Conservation (phyloP, 1,139 yeast genomes). For the Yamadazyma jaroonii region DNA sequence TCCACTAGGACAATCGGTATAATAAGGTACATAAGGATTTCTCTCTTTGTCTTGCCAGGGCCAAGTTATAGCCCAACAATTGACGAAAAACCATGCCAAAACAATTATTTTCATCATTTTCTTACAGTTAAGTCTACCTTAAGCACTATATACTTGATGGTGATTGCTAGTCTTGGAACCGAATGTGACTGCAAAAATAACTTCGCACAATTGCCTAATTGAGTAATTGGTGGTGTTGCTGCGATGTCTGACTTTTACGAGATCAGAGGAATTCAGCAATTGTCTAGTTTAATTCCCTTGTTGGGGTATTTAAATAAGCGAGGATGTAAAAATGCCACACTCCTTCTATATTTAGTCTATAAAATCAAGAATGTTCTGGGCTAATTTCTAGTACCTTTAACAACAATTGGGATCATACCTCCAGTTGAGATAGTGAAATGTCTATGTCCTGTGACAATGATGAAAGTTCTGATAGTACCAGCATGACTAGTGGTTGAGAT, state of each 20-base stretch:
- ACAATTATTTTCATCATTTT: too few relatives aligned
- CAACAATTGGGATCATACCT: constrained; percentile 58
- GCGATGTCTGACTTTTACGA: neutral
- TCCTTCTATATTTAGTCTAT: too few relatives aligned
- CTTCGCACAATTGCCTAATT: neutral
- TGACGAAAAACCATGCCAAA: too few relatives aligned
- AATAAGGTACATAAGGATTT: constrained; percentile 28
- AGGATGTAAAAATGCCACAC: too few relatives aligned
- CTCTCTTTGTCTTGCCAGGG: constrained; percentile 16
- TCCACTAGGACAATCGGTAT: constrained; percentile 24
- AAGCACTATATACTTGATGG: too few relatives aligned
- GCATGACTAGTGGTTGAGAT: constrained; percentile 61
- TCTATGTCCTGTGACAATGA: constrained; percentile 53
- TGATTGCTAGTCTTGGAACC: too few relatives aligned
- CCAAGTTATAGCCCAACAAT: constrained; percentile 12
- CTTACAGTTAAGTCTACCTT: too few relatives aligned
- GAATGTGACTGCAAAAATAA: too few relatives aligned
- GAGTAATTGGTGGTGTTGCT: neutral
- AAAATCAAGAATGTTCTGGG: too few relatives aligned
- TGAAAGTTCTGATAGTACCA: constrained; percentile 54
- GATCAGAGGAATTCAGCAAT: too few relatives aligned
- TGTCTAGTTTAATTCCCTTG: too few relatives aligned
- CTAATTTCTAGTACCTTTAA: constrained; percentile 32
- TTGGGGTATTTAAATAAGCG: too few relatives aligned
- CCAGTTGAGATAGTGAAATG: constrained; percentile 54